Evolutionary conservation across 2,329 filamentous ascomycete species (phyloP), one percentile per base, ranked within the genome.

Genomic region (Pseudogymnoascus sp.): DNA sequence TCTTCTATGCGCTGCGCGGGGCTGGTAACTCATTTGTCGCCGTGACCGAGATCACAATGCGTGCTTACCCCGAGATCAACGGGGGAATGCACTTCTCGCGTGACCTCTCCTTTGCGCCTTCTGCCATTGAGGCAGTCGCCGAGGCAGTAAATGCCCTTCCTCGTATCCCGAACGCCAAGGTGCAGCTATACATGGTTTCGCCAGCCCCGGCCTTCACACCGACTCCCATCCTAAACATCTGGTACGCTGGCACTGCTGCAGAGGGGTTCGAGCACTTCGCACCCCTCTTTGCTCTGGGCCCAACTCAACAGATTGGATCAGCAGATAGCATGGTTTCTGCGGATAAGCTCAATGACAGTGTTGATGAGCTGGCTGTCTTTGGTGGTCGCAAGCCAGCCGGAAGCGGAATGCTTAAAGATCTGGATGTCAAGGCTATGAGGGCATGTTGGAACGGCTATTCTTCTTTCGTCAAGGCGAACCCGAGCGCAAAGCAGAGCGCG

Each of bases 1-100:
- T 70, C 0, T 70, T 68, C 59, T 70, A 68, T 67, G 68, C 69
- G 18, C 31, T 68, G 8, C 59, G 65, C 23, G 67, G 68, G 8
- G 70, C 68, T 14, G 69, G 69, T 14, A 65, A 66, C 10, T 64
- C 50, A 14, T 69, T 70, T 44, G 67, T 67, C 21, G 61, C 66
- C 28, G 62, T 60, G 12, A 63, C 63, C 3, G 21, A 42, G 16
- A 65, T 69, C 37, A 62, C 42, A 4, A 65, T 65, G 12, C 33
- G 61, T 61, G 60, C 63, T 1, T 62, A 56, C 50, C 50, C 50
- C 6, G 23, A 56, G 31, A 56, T 56, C 3, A 56, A 56, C 16
- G 23, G 50, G 21, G 47, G 50, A 5, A 12, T 56, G 23, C 23
- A 56, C 23, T 56, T 56, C 23, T 56, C 50, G 14, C 50, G 31